phyloP scores from a whole-genome alignment of 148 eudicot species.

The Camellia lanceoleosa region DNA sequence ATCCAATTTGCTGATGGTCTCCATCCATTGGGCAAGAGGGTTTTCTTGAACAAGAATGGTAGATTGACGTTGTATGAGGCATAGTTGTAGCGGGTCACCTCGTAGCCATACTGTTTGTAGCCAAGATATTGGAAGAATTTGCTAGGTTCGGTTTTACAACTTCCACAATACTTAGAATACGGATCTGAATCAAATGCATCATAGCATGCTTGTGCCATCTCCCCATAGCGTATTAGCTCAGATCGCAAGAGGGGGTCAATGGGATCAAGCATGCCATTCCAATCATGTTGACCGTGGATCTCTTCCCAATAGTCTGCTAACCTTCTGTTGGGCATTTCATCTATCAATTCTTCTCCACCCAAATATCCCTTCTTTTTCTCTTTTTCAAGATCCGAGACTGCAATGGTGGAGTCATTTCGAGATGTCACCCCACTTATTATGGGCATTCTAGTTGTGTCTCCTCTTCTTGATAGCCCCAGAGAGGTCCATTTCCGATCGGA shows the following conservation, averaged over 20 bases:
- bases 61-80: conserved; percentile 29
- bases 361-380: background rate
- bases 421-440: background rate
- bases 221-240: conserved; percentile 42
- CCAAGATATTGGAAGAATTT: conserved; percentile 29
- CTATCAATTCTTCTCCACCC: background rate
- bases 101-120: conserved; percentile 19
- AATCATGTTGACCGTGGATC: conserved; percentile 33
- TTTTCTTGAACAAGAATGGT: conserved; percentile 28
- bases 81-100: conserved; percentile 27
- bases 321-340: background rate
- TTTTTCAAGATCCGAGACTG: background rate
- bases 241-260: conserved; percentile 26
- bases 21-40: conserved; percentile 27
- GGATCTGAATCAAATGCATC: conserved; percentile 37
- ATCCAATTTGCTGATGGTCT: conserved; percentile 42
- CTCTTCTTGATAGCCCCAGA: background rate
- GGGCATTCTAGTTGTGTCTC: background rate
- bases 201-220: conserved; percentile 45
- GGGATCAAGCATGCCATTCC: conserved; percentile 37
- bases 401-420: background rate
- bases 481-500: background rate
- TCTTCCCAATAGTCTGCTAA: conserved; percentile 21
- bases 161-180: conserved; percentile 38
- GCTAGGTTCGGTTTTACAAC: conserved; percentile 18